Evolutionary conservation across 2,329 filamentous ascomycete genomes (phyloP), one percentile per base, ranked within the genome.

Genomic region (Penicillium frequentans): DNA sequence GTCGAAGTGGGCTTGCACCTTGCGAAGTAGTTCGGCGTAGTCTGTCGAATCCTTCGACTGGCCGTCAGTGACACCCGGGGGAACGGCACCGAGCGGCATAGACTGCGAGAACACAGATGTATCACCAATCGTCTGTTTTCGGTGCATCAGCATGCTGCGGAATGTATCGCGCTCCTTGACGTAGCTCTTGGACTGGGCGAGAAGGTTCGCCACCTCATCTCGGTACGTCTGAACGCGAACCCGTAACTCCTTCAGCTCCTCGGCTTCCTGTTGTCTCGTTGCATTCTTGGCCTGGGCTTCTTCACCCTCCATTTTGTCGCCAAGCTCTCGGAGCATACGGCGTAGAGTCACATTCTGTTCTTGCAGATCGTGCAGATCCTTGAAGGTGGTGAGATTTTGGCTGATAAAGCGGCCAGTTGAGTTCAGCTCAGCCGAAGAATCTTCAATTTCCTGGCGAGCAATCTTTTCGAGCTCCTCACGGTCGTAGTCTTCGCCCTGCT

Each of bases 121-220:
- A 43, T 71, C 84, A 70, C 70, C 83, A 68, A 69, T 81, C 72
- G 77, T 87, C 74, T 86, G 84, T 19, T 86, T 85, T 56, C 86
- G 83, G 60, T 95, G 90, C 64, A 93, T 90, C 29, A 97, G 84
- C 80, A 98, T 93, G 52, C 93, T 91, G 23, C 93, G 88, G 87
- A 97, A 98, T 86, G 97, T 97, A 71, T 99, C 93, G 60, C 95
- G 88, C 77, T 99, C 95, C 67, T 92, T 91, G 71, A 95, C 91
- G 73, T 96, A 96, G 73, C 91, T 96, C 78, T 96, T 91, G 62
- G 92, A 90, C 56, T 93, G 90, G 29, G 89, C 86, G 44, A 89
- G 86, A 63, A 96, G 88, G 13, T 90, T 90, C 64, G 88, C 86
- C 52, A 96, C 86, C 71, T 97, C 92, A 62, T 97, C 93, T 57